A percentile compares a stretch with the other conserved stretches of the same genome.
Conservation (phyloP, 208 protist species). For the Trypanosoma vivax region DNA sequence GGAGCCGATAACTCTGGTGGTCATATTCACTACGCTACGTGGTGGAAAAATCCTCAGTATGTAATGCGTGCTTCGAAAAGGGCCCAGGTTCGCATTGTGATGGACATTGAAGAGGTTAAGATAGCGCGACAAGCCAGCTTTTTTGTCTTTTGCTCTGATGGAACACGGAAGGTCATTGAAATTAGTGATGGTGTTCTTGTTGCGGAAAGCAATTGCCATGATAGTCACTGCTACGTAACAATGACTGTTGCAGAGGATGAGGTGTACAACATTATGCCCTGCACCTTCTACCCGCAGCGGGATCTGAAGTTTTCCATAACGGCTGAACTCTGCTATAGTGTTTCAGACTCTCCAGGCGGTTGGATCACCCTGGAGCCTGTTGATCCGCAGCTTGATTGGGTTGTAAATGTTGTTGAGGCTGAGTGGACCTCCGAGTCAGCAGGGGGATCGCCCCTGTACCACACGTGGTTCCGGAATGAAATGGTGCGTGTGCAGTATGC, state of each 20-base stretch:
- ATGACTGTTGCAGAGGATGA: constrained; percentile 24
- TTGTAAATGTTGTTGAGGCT: constrained; percentile 24
- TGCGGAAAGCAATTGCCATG: constrained; percentile 49
- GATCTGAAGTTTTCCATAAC: constrained; percentile 39
- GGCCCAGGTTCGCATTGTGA: constrained; percentile 37
- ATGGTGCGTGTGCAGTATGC: constrained; percentile 35
- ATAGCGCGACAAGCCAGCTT: constrained; percentile 46
- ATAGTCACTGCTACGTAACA: constrained; percentile 32
- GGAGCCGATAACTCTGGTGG: constrained; percentile 52
- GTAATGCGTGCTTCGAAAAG: constrained; percentile 37
- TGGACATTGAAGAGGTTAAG: constrained; percentile 33
- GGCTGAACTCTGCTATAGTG: constrained; percentile 37
- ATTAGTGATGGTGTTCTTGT: constrained; percentile 31
- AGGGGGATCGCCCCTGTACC: constrained; percentile 26
- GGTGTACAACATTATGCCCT: constrained; percentile 78
- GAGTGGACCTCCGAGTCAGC: constrained; percentile 44
- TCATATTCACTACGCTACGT: constrained; percentile 74
- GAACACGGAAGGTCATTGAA: constrained; percentile 47
- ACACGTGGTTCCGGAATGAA: constrained; percentile 70
- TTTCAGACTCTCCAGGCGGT: constrained; percentile 28
- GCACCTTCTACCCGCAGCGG: constrained; percentile 68
- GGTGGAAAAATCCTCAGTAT: constrained; percentile 84
- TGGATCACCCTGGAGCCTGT: constrained; percentile 66
- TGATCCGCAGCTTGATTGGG: constrained; percentile 67
- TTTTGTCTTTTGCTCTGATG: constrained; percentile 61